Evolutionary conservation across 768 basidiomycete genomes (phyloP).

Genomic region (Xanthoconium purpureum): DNA sequence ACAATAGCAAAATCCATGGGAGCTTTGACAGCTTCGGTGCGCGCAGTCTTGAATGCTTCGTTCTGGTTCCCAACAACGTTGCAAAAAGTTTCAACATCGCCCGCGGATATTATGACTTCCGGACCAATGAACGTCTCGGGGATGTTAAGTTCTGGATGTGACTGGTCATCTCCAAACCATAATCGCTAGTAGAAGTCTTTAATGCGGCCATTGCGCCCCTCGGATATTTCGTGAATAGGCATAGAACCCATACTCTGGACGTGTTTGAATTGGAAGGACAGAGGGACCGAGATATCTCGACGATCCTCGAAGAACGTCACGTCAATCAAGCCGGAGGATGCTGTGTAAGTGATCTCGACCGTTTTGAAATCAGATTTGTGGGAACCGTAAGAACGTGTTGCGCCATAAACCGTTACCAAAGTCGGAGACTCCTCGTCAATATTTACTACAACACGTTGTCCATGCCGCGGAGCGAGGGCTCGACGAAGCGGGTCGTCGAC

Average conservation of each 20-base stretch:
- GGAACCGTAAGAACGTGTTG: conserved; percentile 72
- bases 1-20: conserved; percentile 99
- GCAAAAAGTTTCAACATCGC: conserved; percentile 85
- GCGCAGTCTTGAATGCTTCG: conserved; percentile 80
- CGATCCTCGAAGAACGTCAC: conserved; percentile 85
- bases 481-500: conserved; percentile 88
- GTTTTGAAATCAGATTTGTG: conserved; percentile 81
- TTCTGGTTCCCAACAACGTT: conserved; percentile 90
- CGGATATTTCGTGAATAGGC: conserved; percentile 87
- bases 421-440: conserved; percentile 44
- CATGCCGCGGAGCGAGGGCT: conserved; percentile 75
- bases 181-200: conserved; percentile 98
- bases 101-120: conserved; percentile 74
- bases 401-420: conserved; percentile 69
- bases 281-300: conserved; percentile 68
- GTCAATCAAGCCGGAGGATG: conserved; percentile 53
- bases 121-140: conserved; percentile 83
- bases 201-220: conserved; percentile 82
- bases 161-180: conserved; percentile 89
- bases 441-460: conserved; percentile 73
- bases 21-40: conserved; percentile 68
- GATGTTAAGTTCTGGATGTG: conserved; percentile 74
- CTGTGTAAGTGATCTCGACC: conserved; percentile 63
- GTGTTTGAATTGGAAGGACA: conserved; percentile 80
- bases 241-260: conserved; percentile 84